phyloP scores from a whole-genome alignment of 768 basidiomycete species.

The Mycena epipterygia region DNA sequence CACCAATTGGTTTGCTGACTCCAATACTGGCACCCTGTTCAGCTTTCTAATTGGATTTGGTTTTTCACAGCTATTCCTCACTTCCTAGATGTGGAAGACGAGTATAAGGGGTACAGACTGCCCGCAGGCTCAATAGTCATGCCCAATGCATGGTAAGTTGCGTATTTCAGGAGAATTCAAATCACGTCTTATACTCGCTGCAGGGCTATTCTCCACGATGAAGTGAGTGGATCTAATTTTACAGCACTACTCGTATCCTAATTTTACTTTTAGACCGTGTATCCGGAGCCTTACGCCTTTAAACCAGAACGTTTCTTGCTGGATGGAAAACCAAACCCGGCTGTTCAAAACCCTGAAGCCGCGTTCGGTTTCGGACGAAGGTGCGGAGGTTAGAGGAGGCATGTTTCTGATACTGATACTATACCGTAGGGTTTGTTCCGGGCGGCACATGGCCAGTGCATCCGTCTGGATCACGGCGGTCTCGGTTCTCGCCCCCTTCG shows the following conservation, averaged over 20 bases:
- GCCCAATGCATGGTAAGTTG: slow-evolving; percentile 41
- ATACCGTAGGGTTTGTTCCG: slow-evolving; percentile 33
- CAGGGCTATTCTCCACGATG: slow-evolving; percentile 34
- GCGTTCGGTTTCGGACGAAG: slow-evolving; percentile 44
- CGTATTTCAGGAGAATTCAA: background rate
- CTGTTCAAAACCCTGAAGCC: slow-evolving; percentile 24
- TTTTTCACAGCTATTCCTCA: slow-evolving; percentile 46
- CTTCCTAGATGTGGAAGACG: slow-evolving; percentile 46
- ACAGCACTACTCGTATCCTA: too few relatives aligned
- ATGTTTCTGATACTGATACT: background rate
- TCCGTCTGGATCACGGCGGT: slow-evolving; percentile 43
- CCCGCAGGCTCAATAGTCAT: slow-evolving; percentile 46
- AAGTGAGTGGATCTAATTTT: background rate
- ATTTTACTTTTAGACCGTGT: slow-evolving; percentile 38
- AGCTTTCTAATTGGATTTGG: too few relatives aligned
- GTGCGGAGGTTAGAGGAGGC: slow-evolving; percentile 16
- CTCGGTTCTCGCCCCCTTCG: slow-evolving; percentile 42
- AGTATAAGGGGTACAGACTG: slow-evolving; percentile 52
- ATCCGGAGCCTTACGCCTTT: slow-evolving; percentile 53
- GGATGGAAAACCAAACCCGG: slow-evolving; percentile 38
- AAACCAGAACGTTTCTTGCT: slow-evolving; percentile 53
- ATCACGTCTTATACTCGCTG: too few relatives aligned
- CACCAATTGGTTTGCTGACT: slow-evolving; percentile 24
- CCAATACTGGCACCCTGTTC: too few relatives aligned
- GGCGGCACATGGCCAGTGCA: slow-evolving; percentile 39